These are phyloP conservation scores for Emericellopsis atlantica DNA, from an alignment of 2,329 filamentous ascomycete genomes.

Conservation along the genomic window DNA sequence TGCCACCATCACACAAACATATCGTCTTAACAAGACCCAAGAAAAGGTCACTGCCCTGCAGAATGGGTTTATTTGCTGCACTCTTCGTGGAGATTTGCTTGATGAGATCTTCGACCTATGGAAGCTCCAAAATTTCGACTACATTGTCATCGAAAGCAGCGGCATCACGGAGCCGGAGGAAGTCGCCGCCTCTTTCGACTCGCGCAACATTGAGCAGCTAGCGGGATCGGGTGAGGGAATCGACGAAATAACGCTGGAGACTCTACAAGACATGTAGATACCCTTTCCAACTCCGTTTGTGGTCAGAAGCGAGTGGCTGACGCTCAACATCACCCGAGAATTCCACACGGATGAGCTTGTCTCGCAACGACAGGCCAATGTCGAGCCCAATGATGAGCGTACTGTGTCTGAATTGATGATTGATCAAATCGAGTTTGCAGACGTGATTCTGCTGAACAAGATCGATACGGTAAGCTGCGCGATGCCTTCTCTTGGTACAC, in stretches of 20 bases:
- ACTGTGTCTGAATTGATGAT: constrained; percentile 67
- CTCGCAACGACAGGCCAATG: constrained; percentile 48
- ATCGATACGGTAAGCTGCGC: constrained; percentile 37
- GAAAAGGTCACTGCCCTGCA: constrained; percentile 57
- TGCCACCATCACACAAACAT: constrained; percentile 44
- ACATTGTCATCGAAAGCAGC: constrained; percentile 59
- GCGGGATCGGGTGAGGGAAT: too few species aligned
- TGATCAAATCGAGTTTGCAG: constrained; percentile 67
- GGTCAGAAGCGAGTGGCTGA: too few species aligned
- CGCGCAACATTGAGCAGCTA: constrained; percentile 17
- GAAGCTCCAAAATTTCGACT: constrained; percentile 52
- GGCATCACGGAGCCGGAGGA: constrained; percentile 64
- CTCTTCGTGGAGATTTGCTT: constrained; percentile 56
- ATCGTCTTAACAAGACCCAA: constrained; percentile 35
- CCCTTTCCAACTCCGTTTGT: too few species aligned
- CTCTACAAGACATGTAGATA: constrained; percentile 22
- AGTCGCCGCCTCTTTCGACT: constrained; percentile 60
- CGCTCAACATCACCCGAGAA: constrained; percentile 59
- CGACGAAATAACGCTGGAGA: constrained; percentile 6
- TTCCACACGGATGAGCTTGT: constrained; percentile 60
- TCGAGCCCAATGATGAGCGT: constrained; percentile 54
- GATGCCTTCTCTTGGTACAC: too few species aligned
- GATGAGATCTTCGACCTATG: constrained; percentile 55
- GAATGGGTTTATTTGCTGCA: constrained; percentile 69
- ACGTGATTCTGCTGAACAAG: constrained; percentile 63